phyloP scores from a whole-genome alignment of 768 basidiomycete species.

The Lanmaoa rubissima region DNA sequence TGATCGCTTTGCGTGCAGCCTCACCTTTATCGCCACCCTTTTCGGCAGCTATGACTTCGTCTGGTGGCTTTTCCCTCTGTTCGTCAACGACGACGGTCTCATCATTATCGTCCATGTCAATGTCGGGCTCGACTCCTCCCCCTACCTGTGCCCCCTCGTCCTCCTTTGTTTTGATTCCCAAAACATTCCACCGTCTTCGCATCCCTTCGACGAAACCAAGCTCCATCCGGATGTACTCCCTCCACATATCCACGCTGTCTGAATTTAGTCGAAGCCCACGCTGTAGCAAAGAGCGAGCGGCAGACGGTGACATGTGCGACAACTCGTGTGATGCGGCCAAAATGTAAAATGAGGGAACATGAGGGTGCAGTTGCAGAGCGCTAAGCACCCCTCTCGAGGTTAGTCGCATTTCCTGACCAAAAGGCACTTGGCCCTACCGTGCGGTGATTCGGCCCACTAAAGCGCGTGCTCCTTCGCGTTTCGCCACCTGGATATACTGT shows the following conservation, averaged over 20 bases:
- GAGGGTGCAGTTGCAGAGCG: constrained; percentile 86
- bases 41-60: constrained; percentile 30
- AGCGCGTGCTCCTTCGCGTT: constrained; percentile 73
- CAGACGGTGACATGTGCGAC: constrained; percentile 65
- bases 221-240: constrained; percentile 90
- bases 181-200: constrained; percentile 72
- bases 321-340: constrained; percentile 84
- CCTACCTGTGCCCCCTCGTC: constrained; percentile 12
- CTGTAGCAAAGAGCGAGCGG: constrained; percentile 80
- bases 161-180: constrained; percentile 53
- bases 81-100: constrained; percentile 22
- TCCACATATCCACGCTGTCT: constrained; percentile 77
- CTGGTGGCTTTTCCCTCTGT: constrained; percentile 22
- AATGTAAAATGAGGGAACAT: constrained; percentile 74
- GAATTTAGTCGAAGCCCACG: constrained; percentile 80
- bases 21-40: constrained; percentile 47
- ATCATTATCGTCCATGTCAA: constrained; percentile 16
- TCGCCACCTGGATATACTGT: constrained; percentile 84
- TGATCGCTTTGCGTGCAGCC: constrained; percentile 61
- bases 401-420: not conserved
- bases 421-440: constrained; percentile 46
- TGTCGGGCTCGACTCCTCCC: constrained; percentile 27
- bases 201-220: constrained; percentile 80
- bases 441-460: constrained; percentile 82
- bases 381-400: constrained; percentile 37